Evolutionary conservation across 495 filamentous ascomycete genomes (phyloP).

Genomic region (Annulohypoxylon maeteangense): DNA sequence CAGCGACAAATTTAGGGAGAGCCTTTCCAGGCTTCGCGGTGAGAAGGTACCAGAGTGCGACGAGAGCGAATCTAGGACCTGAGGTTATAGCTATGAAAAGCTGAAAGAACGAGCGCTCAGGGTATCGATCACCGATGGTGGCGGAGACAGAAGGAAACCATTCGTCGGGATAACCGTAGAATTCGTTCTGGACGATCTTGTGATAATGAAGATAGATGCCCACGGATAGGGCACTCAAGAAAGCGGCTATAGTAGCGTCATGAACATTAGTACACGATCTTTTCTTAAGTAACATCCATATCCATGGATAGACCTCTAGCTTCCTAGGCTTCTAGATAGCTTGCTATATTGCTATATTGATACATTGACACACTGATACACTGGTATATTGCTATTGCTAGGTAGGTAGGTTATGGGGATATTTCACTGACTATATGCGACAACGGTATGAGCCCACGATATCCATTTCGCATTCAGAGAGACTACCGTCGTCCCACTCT

Average conservation of each 20-base stretch:
- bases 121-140: slow-evolving; percentile 98
- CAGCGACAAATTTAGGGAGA: slow-evolving; percentile 84
- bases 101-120: slow-evolving; percentile 96
- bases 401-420: background rate
- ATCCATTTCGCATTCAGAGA: slow-evolving; percentile 92
- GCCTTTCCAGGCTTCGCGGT: slow-evolving; percentile 77
- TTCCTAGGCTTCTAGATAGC: background rate
- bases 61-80: slow-evolving; percentile 89
- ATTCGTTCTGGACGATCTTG: slow-evolving; percentile 98
- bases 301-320: too few relatives aligned
- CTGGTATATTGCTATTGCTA: too few relatives aligned
- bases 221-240: slow-evolving; percentile 87
- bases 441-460: slow-evolving; percentile 83
- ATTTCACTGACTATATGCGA: slow-evolving; percentile 74
- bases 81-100: slow-evolving; percentile 97
- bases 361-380: too few relatives aligned
- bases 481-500: slow-evolving; percentile 77
- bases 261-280: slow-evolving; percentile 5
- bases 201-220: slow-evolving; percentile 88
- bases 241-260: slow-evolving; percentile 69
- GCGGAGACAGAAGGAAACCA: slow-evolving; percentile 99
- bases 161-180: slow-evolving; percentile 96
- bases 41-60: slow-evolving; percentile 91
- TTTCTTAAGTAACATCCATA: background rate
- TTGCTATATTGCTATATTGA: background rate